Base-by-base conservation (phyloP, 306 rosid species). In the Aeschynomene evenia region DNA sequence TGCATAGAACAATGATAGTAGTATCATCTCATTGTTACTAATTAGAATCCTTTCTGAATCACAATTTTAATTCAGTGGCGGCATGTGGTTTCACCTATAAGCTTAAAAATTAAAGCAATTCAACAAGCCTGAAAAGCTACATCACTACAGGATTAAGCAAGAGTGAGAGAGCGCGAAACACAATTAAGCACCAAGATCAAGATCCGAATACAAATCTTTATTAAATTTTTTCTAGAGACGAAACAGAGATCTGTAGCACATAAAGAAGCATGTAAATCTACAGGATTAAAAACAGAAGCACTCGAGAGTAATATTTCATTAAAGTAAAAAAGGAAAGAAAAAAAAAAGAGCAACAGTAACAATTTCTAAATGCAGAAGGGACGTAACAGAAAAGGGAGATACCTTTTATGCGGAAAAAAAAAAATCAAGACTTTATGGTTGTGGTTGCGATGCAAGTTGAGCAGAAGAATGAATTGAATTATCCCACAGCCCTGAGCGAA, bases 181-280 rank as follows among this genome's bases (percentile, higher is more conserved):
- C 66, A 52, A 53, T n/a, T 10, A 49, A 61, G 28, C 49, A 49
- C 42, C 67, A 43, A 62, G 64, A 79, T 74, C 67, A 43, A 62
- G 64, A 79, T 74, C 72, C 58, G 51, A 20, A 54, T 40, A 11
- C 14, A 52, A 74, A 19, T 0, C n/a, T 26, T 40, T 9, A 53
- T 19, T 53, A 26, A 19, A 54, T 54, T 20, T 56, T 36, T 53
- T 21, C 14, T 0, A 18, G 18, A 26, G 43, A 23, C 9, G 48
- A 29, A 9, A 49, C 12, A 79, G 71, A 72, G 72, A 79, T 79
- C 76, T 61, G 72, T 73, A 29, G 1, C 54, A 13, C 15, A 53
- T 19, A 55, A 52, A 37, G 28, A 7, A n/a, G 56, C 18, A 6
- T 22, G 39, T 24, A 0, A 33, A 67, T 49, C 49, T 10, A 36